Evolutionary conservation across 495 filamentous ascomycete species (phyloP).

Genomic region (Letharia lupina): DNA sequence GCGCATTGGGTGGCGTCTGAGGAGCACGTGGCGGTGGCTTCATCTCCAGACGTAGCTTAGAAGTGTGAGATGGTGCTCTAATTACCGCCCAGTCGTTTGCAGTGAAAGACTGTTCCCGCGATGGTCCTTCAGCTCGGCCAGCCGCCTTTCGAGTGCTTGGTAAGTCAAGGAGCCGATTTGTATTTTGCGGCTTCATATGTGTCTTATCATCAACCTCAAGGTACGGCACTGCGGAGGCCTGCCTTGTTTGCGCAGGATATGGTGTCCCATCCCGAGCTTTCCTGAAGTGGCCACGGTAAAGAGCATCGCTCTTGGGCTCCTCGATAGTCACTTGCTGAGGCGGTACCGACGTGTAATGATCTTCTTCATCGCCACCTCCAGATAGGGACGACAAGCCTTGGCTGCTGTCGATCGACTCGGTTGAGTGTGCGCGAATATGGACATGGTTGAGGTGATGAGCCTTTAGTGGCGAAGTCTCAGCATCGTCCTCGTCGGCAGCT

Average conservation of each 20-base stretch:
- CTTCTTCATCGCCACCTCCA: slow-evolving; percentile 17
- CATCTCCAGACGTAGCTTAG: slow-evolving; percentile 17
- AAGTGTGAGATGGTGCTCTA: slow-evolving; percentile 17
- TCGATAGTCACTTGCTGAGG: slow-evolving; percentile 4
- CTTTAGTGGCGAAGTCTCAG: slow-evolving; percentile 6
- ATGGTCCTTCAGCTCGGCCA: neutral
- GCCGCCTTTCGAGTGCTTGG: slow-evolving; percentile 1
- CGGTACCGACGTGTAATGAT: slow-evolving; percentile 17
- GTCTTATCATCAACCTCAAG: neutral
- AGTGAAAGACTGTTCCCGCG: neutral
- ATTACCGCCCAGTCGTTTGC: slow-evolving; percentile 15
- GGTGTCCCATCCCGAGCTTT: slow-evolving; percentile 16
- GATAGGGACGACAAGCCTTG: slow-evolving; percentile 19
- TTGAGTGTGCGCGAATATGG: slow-evolving; percentile 2
- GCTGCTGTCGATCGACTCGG: slow-evolving; percentile 23
- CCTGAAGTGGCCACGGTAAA: slow-evolving; percentile 7
- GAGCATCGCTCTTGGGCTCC: slow-evolving; percentile 4
- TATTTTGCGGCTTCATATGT: neutral
- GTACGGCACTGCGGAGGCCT: slow-evolving; percentile 4
- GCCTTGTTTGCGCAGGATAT: slow-evolving; percentile 10
- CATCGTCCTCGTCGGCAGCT: slow-evolving; percentile 26
- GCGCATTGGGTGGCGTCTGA: slow-evolving; percentile 22
- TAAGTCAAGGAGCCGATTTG: neutral
- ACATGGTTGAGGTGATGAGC: neutral
- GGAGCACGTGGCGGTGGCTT: slow-evolving; percentile 21